Percentiles rank a stretch among this genome's conserved stretches.
Evolutionary conservation across 768 basidiomycete genomes (phyloP).

Genomic region (Macrolepiota dolichaula): DNA sequence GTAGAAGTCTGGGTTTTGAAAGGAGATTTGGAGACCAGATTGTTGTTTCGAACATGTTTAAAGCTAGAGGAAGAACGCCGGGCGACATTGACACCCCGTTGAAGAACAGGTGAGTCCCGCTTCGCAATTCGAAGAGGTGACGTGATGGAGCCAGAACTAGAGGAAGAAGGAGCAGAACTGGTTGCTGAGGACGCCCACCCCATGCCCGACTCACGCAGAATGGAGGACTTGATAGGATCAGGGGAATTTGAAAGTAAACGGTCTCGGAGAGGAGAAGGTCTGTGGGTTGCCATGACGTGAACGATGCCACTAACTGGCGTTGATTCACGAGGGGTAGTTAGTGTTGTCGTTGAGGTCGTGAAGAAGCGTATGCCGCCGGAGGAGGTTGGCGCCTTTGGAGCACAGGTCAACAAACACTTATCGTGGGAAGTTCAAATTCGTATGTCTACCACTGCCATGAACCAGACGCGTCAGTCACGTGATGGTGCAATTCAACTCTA

Average conservation of each 20-base stretch:
- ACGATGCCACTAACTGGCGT: conserved; percentile 11
- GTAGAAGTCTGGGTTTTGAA: conserved; percentile 68
- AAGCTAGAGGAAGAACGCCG: conserved; percentile 77
- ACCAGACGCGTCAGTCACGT: conserved; percentile 36
- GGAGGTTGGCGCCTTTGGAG: conserved; percentile 15
- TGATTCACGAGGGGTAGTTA: neutral
- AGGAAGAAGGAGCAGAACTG: conserved; percentile 28
- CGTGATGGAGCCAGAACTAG: conserved; percentile 36
- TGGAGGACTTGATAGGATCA: conserved; percentile 62
- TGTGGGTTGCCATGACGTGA: conserved; percentile 31
- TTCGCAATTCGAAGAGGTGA: conserved; percentile 77
- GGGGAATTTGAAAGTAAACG: conserved; percentile 60
- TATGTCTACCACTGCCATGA: conserved; percentile 4
- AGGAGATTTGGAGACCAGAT: conserved; percentile 83
- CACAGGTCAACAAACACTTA: conserved; percentile 36
- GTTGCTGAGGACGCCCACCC: conserved; percentile 52
- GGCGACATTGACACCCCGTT: conserved; percentile 49
- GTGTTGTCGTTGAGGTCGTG: conserved; percentile 9
- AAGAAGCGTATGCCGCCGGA: conserved; percentile 14
- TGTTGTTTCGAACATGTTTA: conserved; percentile 71
- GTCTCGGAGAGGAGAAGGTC: conserved; percentile 49
- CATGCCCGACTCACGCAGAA: conserved; percentile 60
- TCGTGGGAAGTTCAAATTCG: conserved; percentile 31
- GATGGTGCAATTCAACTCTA: conserved; percentile 25
- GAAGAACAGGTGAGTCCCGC: conserved; percentile 47